Evolutionary conservation across 805 yeast species (phyloP), one percentile per base, ranked within the genome.

Genomic region (Zygoascus flipseniorum): DNA sequence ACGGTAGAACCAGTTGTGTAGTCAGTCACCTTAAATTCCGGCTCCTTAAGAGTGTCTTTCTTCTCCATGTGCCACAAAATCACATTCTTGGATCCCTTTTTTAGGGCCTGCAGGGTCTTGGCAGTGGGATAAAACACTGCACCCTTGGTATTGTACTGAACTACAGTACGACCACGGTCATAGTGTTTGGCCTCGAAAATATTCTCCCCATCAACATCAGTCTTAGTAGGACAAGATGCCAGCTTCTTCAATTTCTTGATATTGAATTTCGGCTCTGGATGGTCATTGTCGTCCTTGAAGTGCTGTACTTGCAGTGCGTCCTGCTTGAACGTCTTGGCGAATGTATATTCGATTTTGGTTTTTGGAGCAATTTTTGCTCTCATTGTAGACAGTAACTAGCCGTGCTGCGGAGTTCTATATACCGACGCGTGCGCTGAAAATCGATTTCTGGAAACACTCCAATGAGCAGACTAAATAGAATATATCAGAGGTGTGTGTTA

Each of bases 191-290:
- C 39, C 13, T 35, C 39, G 8, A 5, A 35, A 2, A 35, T 8
- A n/a, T n/a, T 35, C 16, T 35, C 39, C 16, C 16, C 16, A 11
- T 2, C 3, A 11, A 5, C 39, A 2, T 35, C 39, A 3, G 39
- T 5, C 16, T 13, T 35, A 8, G 39, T 35, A 2, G 39, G 39
- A 8, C 39, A 35, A 35, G 39, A 5, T n/a, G 16, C 39, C 16
- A n/a, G 3, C 39, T 35, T 35, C 39, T 8, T 35, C 16, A 35
- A 5, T 13, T 50, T 18, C 43, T 46, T 51, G 47, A 58, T 48
- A 46, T 58, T 52, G 44, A 56, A 58, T 11, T 54, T 9, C 31
- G 61, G 54, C 31, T 58, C 60, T 13, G 57, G 54, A 31, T 49
- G 52, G n/a, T 56, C 37, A 35, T 46, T 41, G 20, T 35, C 39